These are phyloP conservation scores for Oryza brachyantha DNA, from an alignment of 176 grass and related monocot genomes.

Conservation along the genomic window DNA sequence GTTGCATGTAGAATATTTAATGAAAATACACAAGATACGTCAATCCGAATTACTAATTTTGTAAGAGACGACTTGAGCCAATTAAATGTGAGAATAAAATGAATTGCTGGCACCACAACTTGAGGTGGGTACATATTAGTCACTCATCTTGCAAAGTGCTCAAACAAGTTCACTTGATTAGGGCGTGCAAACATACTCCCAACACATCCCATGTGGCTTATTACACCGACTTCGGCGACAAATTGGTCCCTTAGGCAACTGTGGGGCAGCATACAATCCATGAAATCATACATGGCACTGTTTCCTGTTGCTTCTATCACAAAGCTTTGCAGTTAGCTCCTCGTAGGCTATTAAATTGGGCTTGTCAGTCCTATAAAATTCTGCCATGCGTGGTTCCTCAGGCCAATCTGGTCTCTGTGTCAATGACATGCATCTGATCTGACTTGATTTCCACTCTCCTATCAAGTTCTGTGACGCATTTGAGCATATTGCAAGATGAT, in stretches of 20 bases:
- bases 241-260: not conserved
- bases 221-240: not conserved
- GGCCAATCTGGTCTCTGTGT: not conserved
- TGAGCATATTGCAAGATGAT: not conserved
- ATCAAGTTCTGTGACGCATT: not conserved
- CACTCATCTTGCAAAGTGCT: not conserved
- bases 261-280: too few relatives aligned
- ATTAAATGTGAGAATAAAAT: not conserved
- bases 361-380: not conserved
- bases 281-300: too few relatives aligned
- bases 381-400: not conserved
- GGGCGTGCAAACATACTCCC: not conserved
- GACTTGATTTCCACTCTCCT: not conserved
- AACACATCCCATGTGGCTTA: not conserved
- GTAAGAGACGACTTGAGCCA: not conserved
- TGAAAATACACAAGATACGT: not conserved
- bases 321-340: not conserved
- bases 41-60: not conserved
- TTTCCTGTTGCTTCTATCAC: too few relatives aligned
- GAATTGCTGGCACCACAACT: not conserved
- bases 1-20: not conserved
- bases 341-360: not conserved
- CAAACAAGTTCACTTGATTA: not conserved
- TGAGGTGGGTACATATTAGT: not conserved
- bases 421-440: not conserved